Base-by-base conservation (phyloP, 176 grass and related monocot species). In the Stipa capillata region DNA sequence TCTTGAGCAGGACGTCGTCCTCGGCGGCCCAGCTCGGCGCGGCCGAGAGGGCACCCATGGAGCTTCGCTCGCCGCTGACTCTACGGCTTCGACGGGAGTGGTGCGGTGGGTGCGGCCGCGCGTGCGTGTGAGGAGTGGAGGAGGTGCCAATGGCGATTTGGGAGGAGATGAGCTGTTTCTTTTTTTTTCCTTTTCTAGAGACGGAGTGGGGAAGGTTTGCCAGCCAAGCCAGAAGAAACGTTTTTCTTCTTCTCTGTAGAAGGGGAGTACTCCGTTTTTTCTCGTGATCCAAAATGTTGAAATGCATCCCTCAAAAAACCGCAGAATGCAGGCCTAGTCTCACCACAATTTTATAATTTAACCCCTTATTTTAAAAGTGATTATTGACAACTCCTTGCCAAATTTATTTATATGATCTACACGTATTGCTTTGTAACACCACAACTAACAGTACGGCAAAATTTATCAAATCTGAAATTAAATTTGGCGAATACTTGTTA, bases 1-100 rank as follows among this genome's bases (percentile, higher is more conserved):
- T 86, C 69, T 84, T 86, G 9, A 92, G 90, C 8, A 86, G 61
- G 54, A 89, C 60, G 54, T 84, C 90, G 69, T 92, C 90, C 74
- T 84, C 79, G 11, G 39, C 69, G 18, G 77, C 50, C 90, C 90
- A 89, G 14, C 54, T 83, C 45, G 54, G 57, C 50, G 77, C 77
- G 42, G 77, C 31, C 42, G 77, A 52, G 29, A 79, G 68, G 29
- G 76, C 32, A 2, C 2, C 82, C 90, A 92, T 89, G 25, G 31
- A 24, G 56, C 37, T 15, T 20, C 42, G 24, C 10, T 25, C 55
- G 4, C 56, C 59, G 69, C 20, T 15, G 33, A 4, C 24, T 11
- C 25, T 48, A 28, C 45, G 27, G 70, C 9, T 2, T 13, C 6
- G 13, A 33, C 6, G 28, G 20, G 20, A 16, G 21, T 13, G 56